Evolutionary conservation across 2,329 filamentous ascomycete species (phyloP).

Genomic region (Rhynchosporium graminicola): DNA sequence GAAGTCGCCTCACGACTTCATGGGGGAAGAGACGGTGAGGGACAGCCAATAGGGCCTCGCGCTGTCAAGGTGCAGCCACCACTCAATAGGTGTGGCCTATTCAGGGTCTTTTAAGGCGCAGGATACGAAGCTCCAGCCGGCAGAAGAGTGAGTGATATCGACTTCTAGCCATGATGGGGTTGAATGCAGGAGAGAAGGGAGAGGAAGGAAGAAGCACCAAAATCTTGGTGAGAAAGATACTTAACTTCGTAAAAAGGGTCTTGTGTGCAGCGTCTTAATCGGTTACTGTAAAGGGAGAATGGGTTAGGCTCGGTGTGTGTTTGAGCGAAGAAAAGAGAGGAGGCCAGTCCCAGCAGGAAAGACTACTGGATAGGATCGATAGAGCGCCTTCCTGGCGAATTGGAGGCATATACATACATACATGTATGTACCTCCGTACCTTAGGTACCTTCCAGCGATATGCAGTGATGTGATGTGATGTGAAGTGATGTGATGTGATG

Average conservation of each 20-base stretch:
- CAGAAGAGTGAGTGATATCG: neutral
- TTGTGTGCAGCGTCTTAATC: conserved; percentile 4
- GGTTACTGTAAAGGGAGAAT: neutral
- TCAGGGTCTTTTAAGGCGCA: conserved; percentile 9
- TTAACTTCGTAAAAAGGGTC: neutral
- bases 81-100: neutral
- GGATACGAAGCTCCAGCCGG: conserved; percentile 10
- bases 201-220: too few species aligned
- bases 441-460: neutral
- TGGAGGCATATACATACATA: neutral
- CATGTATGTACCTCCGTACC: neutral
- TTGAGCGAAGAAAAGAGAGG: neutral
- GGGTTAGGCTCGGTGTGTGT: neutral
- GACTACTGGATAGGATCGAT: neutral
- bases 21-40: conserved; percentile 14
- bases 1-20: conserved; percentile 18
- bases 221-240: neutral
- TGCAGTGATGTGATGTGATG: neutral
- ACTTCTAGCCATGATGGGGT: conserved; percentile 4
- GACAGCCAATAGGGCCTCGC: conserved; percentile 1
- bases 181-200: neutral
- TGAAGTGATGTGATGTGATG: neutral
- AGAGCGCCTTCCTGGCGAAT: neutral
- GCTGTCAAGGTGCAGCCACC: conserved; percentile 10
- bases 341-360: neutral